Base-by-base conservation (phyloP, 2,329 filamentous ascomycete species). In the Penicillium sp. region DNA sequence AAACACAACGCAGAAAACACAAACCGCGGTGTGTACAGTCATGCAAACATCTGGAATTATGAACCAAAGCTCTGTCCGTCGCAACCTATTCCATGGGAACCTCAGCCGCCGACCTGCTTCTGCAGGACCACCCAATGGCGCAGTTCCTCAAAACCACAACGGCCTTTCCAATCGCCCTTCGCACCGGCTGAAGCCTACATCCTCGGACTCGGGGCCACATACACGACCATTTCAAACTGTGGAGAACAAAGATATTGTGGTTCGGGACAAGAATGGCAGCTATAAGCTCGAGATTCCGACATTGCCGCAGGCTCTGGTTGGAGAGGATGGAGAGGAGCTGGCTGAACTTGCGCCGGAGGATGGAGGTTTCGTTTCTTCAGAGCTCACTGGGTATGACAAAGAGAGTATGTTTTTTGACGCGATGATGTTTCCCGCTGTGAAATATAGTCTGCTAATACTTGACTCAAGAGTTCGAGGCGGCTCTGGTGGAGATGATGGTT, bases 361-460 rank as follows among this genome's bases (percentile, higher is more conserved):
- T 82, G 47, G 87, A 29, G 58, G 62, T 87, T 64, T 83, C 86
- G 55, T 80, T 78, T 60, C 78, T 80, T 62, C 63, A 17, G 71
- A 68, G 19, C 63, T 69, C 12, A 67, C 61, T 55, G 70, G 67
- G 57, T 68, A 67, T 43, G 72, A 77, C 56, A 77, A 75, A 71
- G 73, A 77, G 50, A 74, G 77, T 78, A 73, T 45, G 76, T 33
- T 67, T 50, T 17, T 9, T 31, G 9, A 27, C 8, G 21, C 33
- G 15, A 17, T 8, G 10, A 9, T 50, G 12, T 29, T 19, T 35
- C 19, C 15, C 8, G 27, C 5, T 45, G 8, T 27, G 31, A 58
- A 19, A 31, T 33, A 48, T 21, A 38, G 9, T 55, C 13, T 52
- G 31, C 48, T 63, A 10, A 62, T 43, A 46, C 13, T 31, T 54